Conservation (phyloP, 257 asterid genomes). For the Fraxinus excelsior region DNA sequence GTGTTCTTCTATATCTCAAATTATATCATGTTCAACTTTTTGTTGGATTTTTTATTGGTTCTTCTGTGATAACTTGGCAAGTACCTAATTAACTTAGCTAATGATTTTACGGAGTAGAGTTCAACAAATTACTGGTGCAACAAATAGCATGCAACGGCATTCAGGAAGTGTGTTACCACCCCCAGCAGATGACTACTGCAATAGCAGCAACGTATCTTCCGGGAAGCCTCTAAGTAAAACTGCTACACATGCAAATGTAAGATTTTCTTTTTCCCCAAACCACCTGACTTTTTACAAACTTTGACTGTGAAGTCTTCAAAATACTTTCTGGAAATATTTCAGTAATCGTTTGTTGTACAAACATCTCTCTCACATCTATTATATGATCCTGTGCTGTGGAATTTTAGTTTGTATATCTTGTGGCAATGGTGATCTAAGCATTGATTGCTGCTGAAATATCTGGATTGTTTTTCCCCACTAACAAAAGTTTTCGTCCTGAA, state of each 20-base stretch:
- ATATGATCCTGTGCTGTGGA: not conserved
- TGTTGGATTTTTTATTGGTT: not conserved
- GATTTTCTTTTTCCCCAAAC: conserved; percentile 32
- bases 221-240: conserved; percentile 63
- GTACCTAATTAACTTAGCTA: conserved; percentile 39
- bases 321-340: not conserved
- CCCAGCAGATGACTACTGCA: conserved; percentile 78
- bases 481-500: conserved; percentile 18
- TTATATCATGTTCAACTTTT: not conserved
- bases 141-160: conserved; percentile 64
- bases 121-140: conserved; percentile 70
- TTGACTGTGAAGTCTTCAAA: not conserved
- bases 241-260: conserved; percentile 69
- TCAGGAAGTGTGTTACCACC: conserved; percentile 84
- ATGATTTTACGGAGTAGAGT: conserved; percentile 59
- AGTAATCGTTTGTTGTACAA: not conserved
- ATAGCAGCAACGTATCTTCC: conserved; percentile 50
- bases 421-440: conserved; percentile 12
- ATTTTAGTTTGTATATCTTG: conserved; percentile 5
- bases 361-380: not conserved
- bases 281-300: not conserved
- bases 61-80: conserved; percentile 17
- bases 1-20: not conserved
- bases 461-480: not conserved
- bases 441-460: conserved; percentile 9